Conservation (phyloP, 2,329 filamentous ascomycete genomes). For the Dothistroma pini region DNA sequence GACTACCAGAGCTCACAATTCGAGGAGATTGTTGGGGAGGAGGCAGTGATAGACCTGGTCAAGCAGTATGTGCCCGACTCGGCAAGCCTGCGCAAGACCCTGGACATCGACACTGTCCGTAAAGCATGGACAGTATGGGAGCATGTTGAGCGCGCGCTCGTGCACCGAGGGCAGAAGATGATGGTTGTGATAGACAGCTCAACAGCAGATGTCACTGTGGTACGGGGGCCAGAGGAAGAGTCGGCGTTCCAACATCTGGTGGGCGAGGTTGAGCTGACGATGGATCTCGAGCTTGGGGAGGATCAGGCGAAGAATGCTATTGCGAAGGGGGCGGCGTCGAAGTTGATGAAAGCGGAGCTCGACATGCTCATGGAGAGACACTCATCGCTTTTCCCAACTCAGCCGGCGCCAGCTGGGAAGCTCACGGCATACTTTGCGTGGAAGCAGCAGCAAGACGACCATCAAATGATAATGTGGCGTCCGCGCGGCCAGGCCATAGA, state of each 20-base stretch:
- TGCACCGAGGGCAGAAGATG: neutral
- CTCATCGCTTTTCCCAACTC: slow-evolving; percentile 3
- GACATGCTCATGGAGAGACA: slow-evolving; percentile 12
- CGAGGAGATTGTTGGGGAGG: slow-evolving; percentile 12
- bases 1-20: slow-evolving; percentile 18
- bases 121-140: slow-evolving; percentile 9
- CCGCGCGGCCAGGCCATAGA: too few relatives aligned
- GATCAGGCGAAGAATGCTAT: neutral
- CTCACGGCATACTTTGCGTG: slow-evolving; percentile 18
- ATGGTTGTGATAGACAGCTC: slow-evolving; percentile 12
- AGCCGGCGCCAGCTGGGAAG: slow-evolving; percentile 15
- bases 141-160: neutral
- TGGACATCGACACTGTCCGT: slow-evolving; percentile 11
- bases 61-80: neutral
- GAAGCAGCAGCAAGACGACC: neutral
- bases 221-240: neutral
- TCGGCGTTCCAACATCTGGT: slow-evolving; percentile 11
- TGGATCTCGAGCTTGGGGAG: neutral
- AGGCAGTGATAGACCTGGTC: slow-evolving; percentile 1
- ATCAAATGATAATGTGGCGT: neutral
- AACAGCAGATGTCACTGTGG: neutral
- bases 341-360: slow-evolving; percentile 8
- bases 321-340: neutral
- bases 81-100: neutral
- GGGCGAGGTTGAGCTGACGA: slow-evolving; percentile 19